Evolutionary conservation across 2,329 filamentous ascomycete genomes (phyloP).

Genomic region (Gremmenia infestans): DNA sequence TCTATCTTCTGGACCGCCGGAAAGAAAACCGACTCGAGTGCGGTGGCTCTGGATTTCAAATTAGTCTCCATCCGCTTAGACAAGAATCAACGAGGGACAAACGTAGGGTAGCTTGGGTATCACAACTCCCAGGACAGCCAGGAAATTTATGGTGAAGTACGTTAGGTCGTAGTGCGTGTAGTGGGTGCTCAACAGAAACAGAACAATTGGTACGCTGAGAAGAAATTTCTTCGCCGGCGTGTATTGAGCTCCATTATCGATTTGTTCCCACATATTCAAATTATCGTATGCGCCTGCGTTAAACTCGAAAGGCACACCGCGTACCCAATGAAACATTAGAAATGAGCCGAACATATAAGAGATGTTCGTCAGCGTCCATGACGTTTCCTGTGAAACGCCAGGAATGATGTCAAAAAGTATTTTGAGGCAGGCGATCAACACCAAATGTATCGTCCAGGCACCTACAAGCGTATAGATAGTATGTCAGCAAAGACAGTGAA

Average conservation of each 20-base stretch:
- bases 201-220: slow-evolving; percentile 84
- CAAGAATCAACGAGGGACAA: slow-evolving; percentile 37
- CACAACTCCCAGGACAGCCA: slow-evolving; percentile 86
- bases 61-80: slow-evolving; percentile 9
- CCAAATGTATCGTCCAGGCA: slow-evolving; percentile 95
- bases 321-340: slow-evolving; percentile 99
- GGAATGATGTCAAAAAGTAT: slow-evolving; percentile 97
- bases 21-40: slow-evolving; percentile 71
- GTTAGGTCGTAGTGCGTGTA: slow-evolving; percentile 97
- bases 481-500: slow-evolving; percentile 9
- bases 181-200: slow-evolving; percentile 96
- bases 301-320: slow-evolving; percentile 97
- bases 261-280: slow-evolving; percentile 99
- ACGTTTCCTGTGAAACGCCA: slow-evolving; percentile 93
- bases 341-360: slow-evolving; percentile 99
- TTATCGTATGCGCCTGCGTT: slow-evolving; percentile 98
- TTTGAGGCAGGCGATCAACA: slow-evolving; percentile 86
- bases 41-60: slow-evolving; percentile 60
- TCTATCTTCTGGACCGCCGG: slow-evolving; percentile 59
- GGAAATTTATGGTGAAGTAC: slow-evolving; percentile 95
- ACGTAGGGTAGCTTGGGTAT: slow-evolving; percentile 96
- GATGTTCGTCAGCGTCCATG: slow-evolving; percentile 98
- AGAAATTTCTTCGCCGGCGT: slow-evolving; percentile 98
- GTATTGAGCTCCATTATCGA: slow-evolving; percentile 98
- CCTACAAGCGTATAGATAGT: slow-evolving; percentile 47